A percentile compares a stretch with the other conserved stretches of the same genome.
These are phyloP conservation scores for Melaleuca quinquenervia DNA, from an alignment of 345 rosid genomes.

Conservation along the genomic window DNA sequence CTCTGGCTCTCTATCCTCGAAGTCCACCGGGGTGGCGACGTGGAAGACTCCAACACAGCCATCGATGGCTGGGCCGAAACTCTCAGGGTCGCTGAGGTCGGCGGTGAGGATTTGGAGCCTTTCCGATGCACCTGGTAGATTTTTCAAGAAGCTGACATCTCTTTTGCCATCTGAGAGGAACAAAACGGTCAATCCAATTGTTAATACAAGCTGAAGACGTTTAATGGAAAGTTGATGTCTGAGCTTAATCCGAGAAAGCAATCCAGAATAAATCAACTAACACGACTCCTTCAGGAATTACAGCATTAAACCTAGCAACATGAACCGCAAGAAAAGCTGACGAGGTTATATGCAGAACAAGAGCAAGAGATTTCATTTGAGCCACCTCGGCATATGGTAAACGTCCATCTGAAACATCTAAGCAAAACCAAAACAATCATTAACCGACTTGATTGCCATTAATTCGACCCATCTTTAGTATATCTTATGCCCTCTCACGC, in stretches of 20 bases:
- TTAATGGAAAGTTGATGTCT: neutral
- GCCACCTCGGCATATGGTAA: neutral
- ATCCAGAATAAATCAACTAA: neutral
- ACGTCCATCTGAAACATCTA: neutral
- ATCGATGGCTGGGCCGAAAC: conserved; percentile 9
- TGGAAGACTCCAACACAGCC: conserved; percentile 22
- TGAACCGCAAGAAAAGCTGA: neutral
- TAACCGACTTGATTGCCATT: neutral
- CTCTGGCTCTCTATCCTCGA: conserved; percentile 25
- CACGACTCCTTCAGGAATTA: neutral
- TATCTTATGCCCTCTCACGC: neutral
- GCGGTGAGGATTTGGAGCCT: conserved; percentile 23
- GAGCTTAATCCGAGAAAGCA: neutral
- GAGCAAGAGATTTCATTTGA: neutral
- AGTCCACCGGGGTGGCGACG: conserved; percentile 9
- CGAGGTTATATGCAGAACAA: neutral
- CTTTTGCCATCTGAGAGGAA: conserved; percentile 23
- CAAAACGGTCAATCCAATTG: neutral
- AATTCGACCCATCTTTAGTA: neutral
- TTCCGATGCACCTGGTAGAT: conserved; percentile 40
- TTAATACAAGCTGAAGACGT: neutral
- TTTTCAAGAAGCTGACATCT: conserved; percentile 47
- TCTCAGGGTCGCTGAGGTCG: conserved; percentile 14
- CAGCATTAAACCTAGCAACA: neutral
- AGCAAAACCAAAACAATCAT: neutral